These are phyloP conservation scores for Scheffersomyces spartinae DNA, from an alignment of 805 yeast species.

Conservation along the genomic window DNA sequence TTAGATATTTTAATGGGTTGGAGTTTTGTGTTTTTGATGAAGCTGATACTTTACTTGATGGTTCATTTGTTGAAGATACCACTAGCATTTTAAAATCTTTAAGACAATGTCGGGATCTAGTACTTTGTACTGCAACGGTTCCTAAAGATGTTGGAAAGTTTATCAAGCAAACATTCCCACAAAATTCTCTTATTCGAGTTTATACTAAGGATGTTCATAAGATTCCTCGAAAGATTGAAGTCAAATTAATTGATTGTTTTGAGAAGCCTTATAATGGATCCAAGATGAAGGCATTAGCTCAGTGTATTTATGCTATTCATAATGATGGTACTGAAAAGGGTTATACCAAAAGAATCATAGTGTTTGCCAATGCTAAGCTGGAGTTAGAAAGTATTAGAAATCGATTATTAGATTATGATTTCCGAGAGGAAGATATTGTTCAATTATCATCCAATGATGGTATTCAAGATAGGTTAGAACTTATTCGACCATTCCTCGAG, in stretches of 20 bases:
- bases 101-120: slow-evolving; percentile 43
- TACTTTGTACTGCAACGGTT: slow-evolving; percentile 85
- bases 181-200: slow-evolving; percentile 39
- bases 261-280: slow-evolving; percentile 76
- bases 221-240: slow-evolving; percentile 65
- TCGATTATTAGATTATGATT: slow-evolving; percentile 22
- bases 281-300: slow-evolving; percentile 75
- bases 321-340: slow-evolving; percentile 76
- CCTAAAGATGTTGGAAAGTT: slow-evolving; percentile 65
- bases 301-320: slow-evolving; percentile 74
- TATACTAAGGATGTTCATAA: slow-evolving; percentile 78
- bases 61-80: slow-evolving; percentile 63
- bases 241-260: slow-evolving; percentile 66
- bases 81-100: slow-evolving; percentile 42
- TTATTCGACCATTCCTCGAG: slow-evolving; percentile 51
- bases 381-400: slow-evolving; percentile 44
- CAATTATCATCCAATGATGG: slow-evolving; percentile 60
- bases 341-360: slow-evolving; percentile 64
- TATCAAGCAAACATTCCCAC: slow-evolving; percentile 50
- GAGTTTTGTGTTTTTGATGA: slow-evolving; percentile 73
- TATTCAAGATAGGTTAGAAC: slow-evolving; percentile 44
- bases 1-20: slow-evolving; percentile 31
- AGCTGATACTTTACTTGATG: slow-evolving; percentile 86
- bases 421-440: slow-evolving; percentile 34
- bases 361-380: slow-evolving; percentile 71